Evolutionary conservation across 306 rosid genomes (phyloP), one percentile per base, ranked within the genome.

Genomic region (Cucumis hystrix): DNA sequence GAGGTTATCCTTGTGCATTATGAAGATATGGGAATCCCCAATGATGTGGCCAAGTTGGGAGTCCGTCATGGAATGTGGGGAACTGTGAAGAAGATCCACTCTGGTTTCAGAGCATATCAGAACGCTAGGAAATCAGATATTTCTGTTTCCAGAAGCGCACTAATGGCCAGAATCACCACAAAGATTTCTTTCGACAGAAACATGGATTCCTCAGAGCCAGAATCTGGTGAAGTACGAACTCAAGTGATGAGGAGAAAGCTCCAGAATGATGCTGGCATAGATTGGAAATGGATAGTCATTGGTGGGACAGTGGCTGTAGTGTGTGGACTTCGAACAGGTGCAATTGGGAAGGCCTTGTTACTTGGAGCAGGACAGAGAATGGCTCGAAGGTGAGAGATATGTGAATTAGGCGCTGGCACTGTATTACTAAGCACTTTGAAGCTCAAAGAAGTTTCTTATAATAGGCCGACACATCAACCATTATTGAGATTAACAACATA

Each of bases 21-120:
- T 6, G 99, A 96, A 84, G 99, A 96, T 86, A 96, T 96, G 99
- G 99, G 99, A 62, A 96, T 96, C 75, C 99, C 99, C 55, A 96
- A 96, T 83, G 99, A 96, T 62, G 99, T 92, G 77, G 99, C 98
- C 0, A 96, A 96, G 90, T 79, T 91, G 83, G 99, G 96, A 5
- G 94, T 96, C 82, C 99, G 99, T 58, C 99, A 96, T 63, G 99
- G 98, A 52, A 92, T 96, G 99, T 96, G 99, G 99, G 95, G 98
- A 75, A 91, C 98, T 15, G 96, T 96, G 57, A 96, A 91, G 86
- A 96, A 92, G 83, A 77, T 96, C 84, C 97, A 96, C 82, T 82
- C 91, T 40, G 99, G 98, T 81, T 83, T 96, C 93, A 89, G 97
- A 85, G 97, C 91, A 7, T 96, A 96, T 87, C 99, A 92, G 87